These are phyloP conservation scores for Scedosporium apiospermum DNA, from an alignment of 2,329 filamentous ascomycete genomes.

Conservation along the genomic window DNA sequence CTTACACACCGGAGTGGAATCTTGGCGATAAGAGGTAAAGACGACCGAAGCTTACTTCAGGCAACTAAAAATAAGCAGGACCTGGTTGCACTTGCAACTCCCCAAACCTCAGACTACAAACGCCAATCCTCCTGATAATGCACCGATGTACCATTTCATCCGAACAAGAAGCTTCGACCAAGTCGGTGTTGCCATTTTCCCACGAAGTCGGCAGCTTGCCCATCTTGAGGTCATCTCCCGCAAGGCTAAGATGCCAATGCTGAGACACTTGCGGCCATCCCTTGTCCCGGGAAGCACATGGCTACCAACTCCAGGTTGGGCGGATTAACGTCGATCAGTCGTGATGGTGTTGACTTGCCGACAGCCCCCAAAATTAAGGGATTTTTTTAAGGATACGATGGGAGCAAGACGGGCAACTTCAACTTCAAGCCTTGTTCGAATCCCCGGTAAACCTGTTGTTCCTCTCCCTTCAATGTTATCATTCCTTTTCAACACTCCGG, in stretches of 20 bases:
- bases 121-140: too few species aligned
- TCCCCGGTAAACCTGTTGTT: too few species aligned
- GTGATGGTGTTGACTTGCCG: not conserved
- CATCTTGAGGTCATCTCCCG: not conserved
- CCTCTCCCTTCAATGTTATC: too few species aligned
- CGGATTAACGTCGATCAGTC: not conserved
- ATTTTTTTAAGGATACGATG: not conserved
- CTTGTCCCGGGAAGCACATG: not conserved
- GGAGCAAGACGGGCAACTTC: too few species aligned
- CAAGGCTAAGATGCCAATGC: not conserved
- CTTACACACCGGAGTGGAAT: not conserved
- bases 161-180: not conserved
- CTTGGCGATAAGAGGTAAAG: not conserved
- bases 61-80: too few species aligned
- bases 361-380: not conserved
- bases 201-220: not conserved
- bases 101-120: too few species aligned
- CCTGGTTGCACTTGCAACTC: too few species aligned
- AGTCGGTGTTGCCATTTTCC: not conserved
- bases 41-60: too few species aligned
- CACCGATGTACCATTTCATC: not conserved
- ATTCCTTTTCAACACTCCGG: too few species aligned
- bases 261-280: not conserved
- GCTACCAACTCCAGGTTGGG: not conserved
- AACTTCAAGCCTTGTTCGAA: too few species aligned